These are phyloP conservation scores for Scortechinia acanthostroma DNA, from an alignment of 2,329 filamentous ascomycete genomes.

Conservation along the genomic window DNA sequence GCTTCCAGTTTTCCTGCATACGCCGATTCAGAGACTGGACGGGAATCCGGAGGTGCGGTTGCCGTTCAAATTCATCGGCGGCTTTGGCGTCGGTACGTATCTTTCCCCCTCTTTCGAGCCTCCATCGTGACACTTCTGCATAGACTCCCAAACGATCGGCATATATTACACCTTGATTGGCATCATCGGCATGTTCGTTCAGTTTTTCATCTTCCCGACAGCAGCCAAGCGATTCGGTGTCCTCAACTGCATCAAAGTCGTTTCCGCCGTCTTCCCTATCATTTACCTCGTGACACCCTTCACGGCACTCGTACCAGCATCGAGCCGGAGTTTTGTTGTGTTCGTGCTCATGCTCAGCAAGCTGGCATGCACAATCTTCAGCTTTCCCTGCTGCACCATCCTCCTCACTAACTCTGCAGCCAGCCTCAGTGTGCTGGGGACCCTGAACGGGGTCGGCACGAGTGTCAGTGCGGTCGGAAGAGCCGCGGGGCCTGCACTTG, in stretches of 20 bases:
- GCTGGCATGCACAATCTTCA: constrained; percentile 45
- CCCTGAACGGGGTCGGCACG: constrained; percentile 54
- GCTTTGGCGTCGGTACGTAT: constrained; percentile 39
- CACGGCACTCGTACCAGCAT: constrained; percentile 39
- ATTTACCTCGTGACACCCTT: constrained; percentile 52
- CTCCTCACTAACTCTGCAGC: constrained; percentile 53
- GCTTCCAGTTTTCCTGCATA: constrained; percentile 53
- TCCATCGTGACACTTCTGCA: constrained; percentile 2
- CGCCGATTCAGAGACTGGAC: constrained; percentile 31
- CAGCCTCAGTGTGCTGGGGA: constrained; percentile 47
- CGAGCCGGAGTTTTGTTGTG: constrained; percentile 31
- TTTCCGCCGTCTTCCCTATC: constrained; percentile 40
- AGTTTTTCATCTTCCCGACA: constrained; percentile 52
- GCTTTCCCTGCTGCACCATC: constrained; percentile 54
- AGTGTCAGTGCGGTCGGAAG: constrained; percentile 47
- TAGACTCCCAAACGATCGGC: constrained; percentile 45
- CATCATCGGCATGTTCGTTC: constrained; percentile 44
- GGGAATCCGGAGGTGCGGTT: constrained; percentile 34
- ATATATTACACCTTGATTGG: constrained; percentile 51
- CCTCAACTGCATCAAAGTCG: constrained; percentile 41
- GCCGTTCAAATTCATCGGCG: constrained; percentile 48
- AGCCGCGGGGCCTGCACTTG: constrained; percentile 44
- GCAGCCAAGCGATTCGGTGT: constrained; percentile 44
- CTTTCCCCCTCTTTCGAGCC: not conserved
- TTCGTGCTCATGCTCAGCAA: constrained; percentile 44